Base-by-base conservation (phyloP, 1,139 yeast species). In the Saccharomycopsis phalli region DNA sequence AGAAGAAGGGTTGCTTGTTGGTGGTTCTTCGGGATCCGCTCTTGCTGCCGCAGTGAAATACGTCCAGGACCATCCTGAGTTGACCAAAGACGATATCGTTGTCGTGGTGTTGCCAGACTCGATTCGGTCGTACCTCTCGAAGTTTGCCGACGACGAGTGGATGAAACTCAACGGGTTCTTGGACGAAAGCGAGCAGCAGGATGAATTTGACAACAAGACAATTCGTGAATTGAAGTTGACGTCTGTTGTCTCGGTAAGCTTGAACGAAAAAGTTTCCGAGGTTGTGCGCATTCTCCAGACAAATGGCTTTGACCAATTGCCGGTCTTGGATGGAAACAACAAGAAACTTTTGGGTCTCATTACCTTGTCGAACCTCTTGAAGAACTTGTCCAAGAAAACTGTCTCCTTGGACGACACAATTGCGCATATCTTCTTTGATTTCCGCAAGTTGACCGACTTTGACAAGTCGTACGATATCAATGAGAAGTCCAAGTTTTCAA, bases 121-220 rank as follows among this genome's bases (percentile, higher is more conserved):
- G 33, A 76, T 84, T 55, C 77, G 95, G 66, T 82, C 94, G 11
- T 84, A 84, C 65, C 70, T 84, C 59, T 76, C 91, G 50, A 84
- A 84, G 65, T 84, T 84, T 57, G 91, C 84, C 38, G 94, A 84
- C 59, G 94, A 84, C 56, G 94, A 82, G 63, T 84, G 95, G 95
- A 76, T 84, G 83, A 74, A 71, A 59, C 76, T 75, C 53, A 81
- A 83, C 58, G 83, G 86, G 4, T 79, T 84, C 56, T 57, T 66
- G 21, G 74, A 68, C 42, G 63, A 63, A 47, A 81, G 74, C 47
- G 68, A 62, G 49, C 58, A 62, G 38, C 60, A 67, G 47, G 69
- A 69, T 41, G 61, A 65, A 34, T 63, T 66, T 36, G 61, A 64
- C 50, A 66, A 69, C 55, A 63, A 71, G 45, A 76, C 79, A 39